Evolutionary conservation across 1,139 yeast species (phyloP), one percentile per base, ranked within the genome.

Genomic region (Yarrowia galli): DNA sequence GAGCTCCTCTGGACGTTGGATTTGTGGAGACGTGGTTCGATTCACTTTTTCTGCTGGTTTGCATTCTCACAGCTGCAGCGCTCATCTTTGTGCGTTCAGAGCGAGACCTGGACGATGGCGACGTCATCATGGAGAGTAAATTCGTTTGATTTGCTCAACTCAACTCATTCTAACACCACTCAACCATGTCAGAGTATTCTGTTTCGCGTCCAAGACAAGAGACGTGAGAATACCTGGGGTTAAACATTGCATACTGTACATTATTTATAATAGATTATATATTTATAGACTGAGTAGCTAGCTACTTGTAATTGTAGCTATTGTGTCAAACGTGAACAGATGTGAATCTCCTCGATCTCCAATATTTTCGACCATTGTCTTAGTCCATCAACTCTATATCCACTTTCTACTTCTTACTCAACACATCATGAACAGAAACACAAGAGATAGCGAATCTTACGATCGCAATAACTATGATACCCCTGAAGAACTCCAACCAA

Each of bases 11-110:
- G 67, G 88, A 87, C 71, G 87, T 87, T 22, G 79, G 82, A 48
- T 84, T 88, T 68, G 87, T 92, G 42, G 97, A 92, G 74, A 80
- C 83, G 40, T 89, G 96, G 92, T 92, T 91, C 74, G 97, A 92
- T 74, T 82, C 87, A 71, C 85, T 91, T 38, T 91, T 88, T 78
- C 85, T 88, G 15, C 68, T 84, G 7, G 82, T 89, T 5, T 85
- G 89, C 69, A 73, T 86, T 0, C 72, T 81, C 2, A 86, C 93
- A 0, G 76, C 85, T 2, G 71, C 84, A 1, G 85, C 85, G 4
- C 70, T 78, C 51, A 67, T 67, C 58, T 36, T 46, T 45, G 38
- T 68, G 67, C 20, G 71, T 8, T 51, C 68, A n/a, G 70, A 68
- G 22, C 67, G 65, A 13, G 63, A 65, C 40, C 65, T 69, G 28